Conservation (phyloP, 2,329 filamentous ascomycete genomes). For the Coleophoma crateriformis region DNA sequence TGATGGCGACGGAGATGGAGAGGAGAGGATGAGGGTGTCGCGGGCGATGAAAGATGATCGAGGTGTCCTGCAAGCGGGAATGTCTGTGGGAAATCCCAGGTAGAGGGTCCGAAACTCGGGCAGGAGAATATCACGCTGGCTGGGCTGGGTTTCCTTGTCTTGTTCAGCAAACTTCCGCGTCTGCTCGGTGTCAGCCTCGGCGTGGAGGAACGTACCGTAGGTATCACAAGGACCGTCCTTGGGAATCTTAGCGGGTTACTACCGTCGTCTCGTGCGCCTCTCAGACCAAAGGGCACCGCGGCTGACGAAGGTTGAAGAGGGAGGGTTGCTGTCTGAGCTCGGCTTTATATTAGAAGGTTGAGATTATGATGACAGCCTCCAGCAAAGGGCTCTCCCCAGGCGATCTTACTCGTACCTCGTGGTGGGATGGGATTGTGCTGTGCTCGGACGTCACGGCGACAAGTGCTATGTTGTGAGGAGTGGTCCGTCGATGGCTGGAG, state of each 20-base stretch:
- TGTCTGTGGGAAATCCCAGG: background rate
- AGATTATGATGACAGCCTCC: constrained; percentile 1
- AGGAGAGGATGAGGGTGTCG: background rate
- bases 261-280: too few relatives aligned
- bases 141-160: constrained; percentile 7
- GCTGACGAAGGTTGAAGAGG: background rate
- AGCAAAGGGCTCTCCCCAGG: background rate
- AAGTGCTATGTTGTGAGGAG: background rate
- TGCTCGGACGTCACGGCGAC: background rate
- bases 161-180: constrained; percentile 5
- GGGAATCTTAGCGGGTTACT: too few relatives aligned
- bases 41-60: background rate
- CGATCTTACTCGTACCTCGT: constrained; percentile 1
- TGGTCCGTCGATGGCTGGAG: background rate
- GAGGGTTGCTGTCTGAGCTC: background rate
- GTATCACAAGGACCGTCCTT: background rate
- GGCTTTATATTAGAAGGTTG: background rate
- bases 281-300: background rate
- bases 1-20: background rate
- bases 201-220: constrained; percentile 3
- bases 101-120: constrained; percentile 15
- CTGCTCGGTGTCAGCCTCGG: constrained; percentile 5
- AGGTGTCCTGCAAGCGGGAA: background rate
- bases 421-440: constrained; percentile 1
- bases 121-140: constrained; percentile 2